Percentiles rank a stretch among this genome's conserved stretches.
phyloP scores from a whole-genome alignment of 2,329 filamentous ascomycete species.

The Elsinoe necatrix region DNA sequence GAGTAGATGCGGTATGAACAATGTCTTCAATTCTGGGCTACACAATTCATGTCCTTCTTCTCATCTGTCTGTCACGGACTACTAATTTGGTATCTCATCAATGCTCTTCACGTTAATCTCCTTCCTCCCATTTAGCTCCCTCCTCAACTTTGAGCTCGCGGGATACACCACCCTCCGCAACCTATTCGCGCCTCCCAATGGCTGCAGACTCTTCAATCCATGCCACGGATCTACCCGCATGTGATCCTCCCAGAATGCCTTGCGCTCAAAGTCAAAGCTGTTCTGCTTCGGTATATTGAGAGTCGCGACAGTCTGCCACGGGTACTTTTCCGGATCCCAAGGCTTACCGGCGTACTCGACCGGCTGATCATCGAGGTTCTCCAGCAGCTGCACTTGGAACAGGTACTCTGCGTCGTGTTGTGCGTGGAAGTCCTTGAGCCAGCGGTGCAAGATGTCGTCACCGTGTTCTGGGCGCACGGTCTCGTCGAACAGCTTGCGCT shows the following conservation, averaged over 20 bases:
- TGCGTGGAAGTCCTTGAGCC: slow-evolving; percentile 34
- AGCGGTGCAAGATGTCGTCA: slow-evolving; percentile 33
- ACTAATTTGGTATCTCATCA: slow-evolving; percentile 31
- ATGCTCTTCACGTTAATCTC: slow-evolving; percentile 32
- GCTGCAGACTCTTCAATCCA: slow-evolving; percentile 35
- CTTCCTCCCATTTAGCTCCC: slow-evolving; percentile 33
- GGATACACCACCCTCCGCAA: slow-evolving; percentile 35
- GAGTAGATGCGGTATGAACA: background rate
- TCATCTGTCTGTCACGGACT: no score
- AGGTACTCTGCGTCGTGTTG: slow-evolving; percentile 36
- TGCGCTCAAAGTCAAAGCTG: slow-evolving; percentile 33
- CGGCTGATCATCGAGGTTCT: slow-evolving; percentile 40
- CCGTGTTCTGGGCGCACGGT: slow-evolving; percentile 31
- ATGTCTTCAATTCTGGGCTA: background rate
- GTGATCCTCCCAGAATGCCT: slow-evolving; percentile 39
- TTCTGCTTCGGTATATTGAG: slow-evolving; percentile 36
- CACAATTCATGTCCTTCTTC: no score
- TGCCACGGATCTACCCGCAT: slow-evolving; percentile 38
- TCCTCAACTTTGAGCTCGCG: slow-evolving; percentile 29
- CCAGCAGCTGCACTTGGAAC: slow-evolving; percentile 41
- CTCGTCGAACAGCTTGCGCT: slow-evolving; percentile 35
- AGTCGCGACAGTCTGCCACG: slow-evolving; percentile 40
- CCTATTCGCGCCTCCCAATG: slow-evolving; percentile 34
- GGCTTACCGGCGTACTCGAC: slow-evolving; percentile 38
- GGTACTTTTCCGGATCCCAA: slow-evolving; percentile 42